phyloP scores from a whole-genome alignment of 2,329 filamentous ascomycete genomes.

The Aspergillus nomiae region DNA sequence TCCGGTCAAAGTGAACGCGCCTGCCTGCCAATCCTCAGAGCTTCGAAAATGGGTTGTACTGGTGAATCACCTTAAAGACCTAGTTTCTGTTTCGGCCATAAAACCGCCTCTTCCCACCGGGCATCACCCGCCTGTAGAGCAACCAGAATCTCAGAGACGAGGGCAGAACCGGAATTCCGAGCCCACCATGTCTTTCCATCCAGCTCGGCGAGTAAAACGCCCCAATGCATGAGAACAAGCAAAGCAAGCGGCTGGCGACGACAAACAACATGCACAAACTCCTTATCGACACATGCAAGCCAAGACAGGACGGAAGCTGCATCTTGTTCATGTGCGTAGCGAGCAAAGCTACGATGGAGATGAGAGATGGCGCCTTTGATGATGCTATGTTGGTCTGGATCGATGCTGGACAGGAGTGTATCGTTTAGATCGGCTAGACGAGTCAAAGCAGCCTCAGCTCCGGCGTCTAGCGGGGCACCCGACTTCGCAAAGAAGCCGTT shows the following conservation, averaged over 20 bases:
- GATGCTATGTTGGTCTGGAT: conserved; percentile 31
- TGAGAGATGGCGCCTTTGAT: conserved; percentile 32
- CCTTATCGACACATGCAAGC: conserved; percentile 34
- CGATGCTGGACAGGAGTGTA: conserved; percentile 26
- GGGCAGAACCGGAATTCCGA: conserved; percentile 31
- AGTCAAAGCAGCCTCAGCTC: conserved; percentile 30
- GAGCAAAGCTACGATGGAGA: conserved; percentile 31
- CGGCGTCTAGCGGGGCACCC: conserved; percentile 23
- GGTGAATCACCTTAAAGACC: conserved; percentile 19
- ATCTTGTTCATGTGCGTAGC: conserved; percentile 27
- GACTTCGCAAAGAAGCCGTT: conserved; percentile 48
- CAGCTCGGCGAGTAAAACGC: conserved; percentile 33
- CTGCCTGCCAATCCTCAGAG: neutral
- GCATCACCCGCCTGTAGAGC: conserved; percentile 22
- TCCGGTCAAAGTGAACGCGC: neutral
- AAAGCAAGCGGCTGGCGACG: conserved; percentile 34
- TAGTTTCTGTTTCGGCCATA: conserved; percentile 35
- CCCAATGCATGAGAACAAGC: conserved; percentile 41
- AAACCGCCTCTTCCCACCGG: conserved; percentile 28
- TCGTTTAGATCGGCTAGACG: conserved; percentile 32
- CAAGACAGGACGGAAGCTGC: conserved; percentile 37
- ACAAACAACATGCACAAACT: conserved; percentile 33
- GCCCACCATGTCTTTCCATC: conserved; percentile 39
- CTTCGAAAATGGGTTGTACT: neutral
- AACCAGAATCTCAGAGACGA: conserved; percentile 31